Evolutionary conservation across 352 stramenopile genomes (phyloP).

Genomic region (Pythium guiyangense): DNA sequence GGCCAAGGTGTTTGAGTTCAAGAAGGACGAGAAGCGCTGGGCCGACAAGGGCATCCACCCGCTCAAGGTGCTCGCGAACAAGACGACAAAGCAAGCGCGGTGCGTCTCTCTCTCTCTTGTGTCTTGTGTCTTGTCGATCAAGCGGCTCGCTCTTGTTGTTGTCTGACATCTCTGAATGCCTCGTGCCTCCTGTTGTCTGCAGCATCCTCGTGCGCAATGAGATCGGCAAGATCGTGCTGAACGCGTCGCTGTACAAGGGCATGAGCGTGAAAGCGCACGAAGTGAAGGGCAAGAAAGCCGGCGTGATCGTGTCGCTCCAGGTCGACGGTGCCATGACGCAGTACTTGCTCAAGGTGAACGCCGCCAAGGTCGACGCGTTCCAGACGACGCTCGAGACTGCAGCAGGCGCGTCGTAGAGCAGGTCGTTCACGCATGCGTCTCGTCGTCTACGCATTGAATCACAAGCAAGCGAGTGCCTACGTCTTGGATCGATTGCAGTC

Average conservation of each 20-base stretch:
- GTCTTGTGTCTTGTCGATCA: neutral
- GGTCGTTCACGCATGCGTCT: too few species aligned
- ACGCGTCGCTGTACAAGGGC: conserved; percentile 77
- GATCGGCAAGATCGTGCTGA: conserved; percentile 87
- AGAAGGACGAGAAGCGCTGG: conserved; percentile 86
- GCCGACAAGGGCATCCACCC: conserved; percentile 81
- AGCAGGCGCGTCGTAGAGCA: conserved; percentile 1
- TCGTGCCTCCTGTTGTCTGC: neutral
- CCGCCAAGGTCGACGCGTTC: conserved; percentile 58
- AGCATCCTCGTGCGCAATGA: conserved; percentile 80
- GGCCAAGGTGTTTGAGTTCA: conserved; percentile 82
- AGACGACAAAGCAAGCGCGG: conserved; percentile 59
- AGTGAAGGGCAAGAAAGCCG: conserved; percentile 74
- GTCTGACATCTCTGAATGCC: too few species aligned
- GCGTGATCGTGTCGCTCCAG: conserved; percentile 62
- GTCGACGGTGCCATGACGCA: conserved; percentile 50
- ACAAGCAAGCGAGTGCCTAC: too few species aligned
- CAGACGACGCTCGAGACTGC: conserved; percentile 42
- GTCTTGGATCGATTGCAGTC: too few species aligned
- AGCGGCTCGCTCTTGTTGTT: neutral
- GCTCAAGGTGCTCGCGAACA: conserved; percentile 76
- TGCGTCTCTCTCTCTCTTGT: conserved; percentile 14
- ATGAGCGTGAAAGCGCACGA: conserved; percentile 58
- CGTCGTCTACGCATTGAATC: too few species aligned
- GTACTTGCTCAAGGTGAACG: conserved; percentile 76